Conservation (phyloP, 441 rosid species). For the Gossypium trilobum region DNA sequence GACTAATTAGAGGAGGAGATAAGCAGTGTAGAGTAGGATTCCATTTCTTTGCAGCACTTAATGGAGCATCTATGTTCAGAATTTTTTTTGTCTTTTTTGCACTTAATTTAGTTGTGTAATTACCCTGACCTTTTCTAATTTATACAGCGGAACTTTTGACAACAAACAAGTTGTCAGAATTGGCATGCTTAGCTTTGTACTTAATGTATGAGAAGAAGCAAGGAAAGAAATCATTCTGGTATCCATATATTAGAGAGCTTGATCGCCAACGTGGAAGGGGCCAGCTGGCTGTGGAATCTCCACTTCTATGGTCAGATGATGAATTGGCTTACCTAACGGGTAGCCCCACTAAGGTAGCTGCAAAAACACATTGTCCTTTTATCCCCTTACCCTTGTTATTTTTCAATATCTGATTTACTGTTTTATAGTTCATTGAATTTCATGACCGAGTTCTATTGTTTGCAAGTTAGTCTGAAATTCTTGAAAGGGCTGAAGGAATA, state of each 20-base stretch:
- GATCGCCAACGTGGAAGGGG: conserved; percentile 97
- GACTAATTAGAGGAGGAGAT: not conserved
- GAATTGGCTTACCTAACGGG: conserved; percentile 82
- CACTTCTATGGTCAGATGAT: conserved; percentile 76
- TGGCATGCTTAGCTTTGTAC: conserved; percentile 90
- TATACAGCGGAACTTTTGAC: conserved; percentile 72
- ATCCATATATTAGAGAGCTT: conserved; percentile 88
- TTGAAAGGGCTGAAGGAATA: conserved; percentile 78
- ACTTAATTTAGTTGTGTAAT: not conserved
- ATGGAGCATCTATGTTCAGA: not conserved
- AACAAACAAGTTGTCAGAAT: conserved; percentile 77
- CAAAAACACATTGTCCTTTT: not conserved
- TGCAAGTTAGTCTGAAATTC: conserved; percentile 61
- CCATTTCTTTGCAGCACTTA: not conserved
- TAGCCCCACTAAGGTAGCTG: conserved; percentile 75
- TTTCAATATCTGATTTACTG: not conserved
- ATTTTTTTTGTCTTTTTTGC: not conserved
- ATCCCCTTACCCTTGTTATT: not conserved
- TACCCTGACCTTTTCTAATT: conserved; percentile 11
- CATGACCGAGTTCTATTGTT: conserved; percentile 22
- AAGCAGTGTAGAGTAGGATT: conserved; percentile 1
- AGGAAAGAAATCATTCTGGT: conserved; percentile 87
- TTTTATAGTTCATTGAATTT: conserved; percentile 12
- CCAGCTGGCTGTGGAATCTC: conserved; percentile 86
- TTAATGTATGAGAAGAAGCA: conserved; percentile 97